phyloP scores from a whole-genome alignment of 208 protist species.

The Leishmania turanica region DNA sequence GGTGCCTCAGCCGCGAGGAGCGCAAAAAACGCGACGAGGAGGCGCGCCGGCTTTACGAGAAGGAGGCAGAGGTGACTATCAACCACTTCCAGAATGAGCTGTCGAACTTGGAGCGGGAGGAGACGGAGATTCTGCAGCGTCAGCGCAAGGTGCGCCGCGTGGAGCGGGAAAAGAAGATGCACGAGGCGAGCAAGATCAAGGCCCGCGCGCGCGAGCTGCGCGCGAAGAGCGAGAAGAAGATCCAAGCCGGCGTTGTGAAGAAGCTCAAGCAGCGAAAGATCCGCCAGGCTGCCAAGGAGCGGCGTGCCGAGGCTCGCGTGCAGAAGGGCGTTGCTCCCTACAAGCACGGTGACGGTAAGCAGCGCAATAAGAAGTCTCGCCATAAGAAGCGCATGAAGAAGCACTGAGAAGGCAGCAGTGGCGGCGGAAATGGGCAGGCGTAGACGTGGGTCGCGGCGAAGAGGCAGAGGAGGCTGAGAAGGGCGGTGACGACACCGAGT shows the following conservation, averaged over 20 bases:
- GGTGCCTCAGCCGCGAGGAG: constrained; percentile 79
- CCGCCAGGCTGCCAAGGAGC: constrained; percentile 62
- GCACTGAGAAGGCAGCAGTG: constrained; percentile 40
- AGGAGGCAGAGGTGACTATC: constrained; percentile 86
- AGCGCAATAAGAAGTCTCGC: constrained; percentile 77
- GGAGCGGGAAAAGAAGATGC: constrained; percentile 59
- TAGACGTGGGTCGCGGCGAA: background rate
- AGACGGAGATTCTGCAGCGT: constrained; percentile 53
- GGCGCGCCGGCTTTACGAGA: constrained; percentile 75
- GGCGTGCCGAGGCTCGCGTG: constrained; percentile 62
- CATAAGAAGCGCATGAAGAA: constrained; percentile 63
- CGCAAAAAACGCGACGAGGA: constrained; percentile 67
- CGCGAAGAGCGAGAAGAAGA: constrained; percentile 78
- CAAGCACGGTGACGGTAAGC: constrained; percentile 58
- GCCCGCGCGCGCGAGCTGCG: constrained; percentile 53
- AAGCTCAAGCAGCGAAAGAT: constrained; percentile 90
- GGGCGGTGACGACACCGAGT: background rate
- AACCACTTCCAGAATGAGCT: constrained; percentile 87
- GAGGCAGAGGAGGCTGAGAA: background rate
- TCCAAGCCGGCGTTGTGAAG: constrained; percentile 80
- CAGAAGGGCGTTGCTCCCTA: constrained; percentile 59
- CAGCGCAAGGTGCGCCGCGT: constrained; percentile 53
- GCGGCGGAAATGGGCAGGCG: background rate
- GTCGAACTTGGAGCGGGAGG: constrained; percentile 62
- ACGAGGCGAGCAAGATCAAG: constrained; percentile 61